These are phyloP conservation scores for Microcyclospora tardicrescens DNA, from an alignment of 2,329 filamentous ascomycete species.

Conservation along the genomic window DNA sequence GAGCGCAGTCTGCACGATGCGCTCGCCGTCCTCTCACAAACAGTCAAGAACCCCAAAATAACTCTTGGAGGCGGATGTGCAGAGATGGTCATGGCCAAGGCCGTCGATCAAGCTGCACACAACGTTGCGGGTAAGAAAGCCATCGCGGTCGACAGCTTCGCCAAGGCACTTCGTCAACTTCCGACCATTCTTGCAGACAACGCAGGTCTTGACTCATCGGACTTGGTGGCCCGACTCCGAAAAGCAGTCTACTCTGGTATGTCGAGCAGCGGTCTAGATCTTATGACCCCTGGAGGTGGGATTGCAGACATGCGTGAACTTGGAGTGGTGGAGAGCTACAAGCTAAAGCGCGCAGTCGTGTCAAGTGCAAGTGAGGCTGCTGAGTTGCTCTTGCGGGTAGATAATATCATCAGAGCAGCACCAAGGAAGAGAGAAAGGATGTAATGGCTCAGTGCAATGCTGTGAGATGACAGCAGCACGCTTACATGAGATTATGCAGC, in stretches of 20 bases:
- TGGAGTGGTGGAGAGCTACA: slow-evolving; percentile 95
- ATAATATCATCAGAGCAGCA: slow-evolving; percentile 93
- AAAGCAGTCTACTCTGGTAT: slow-evolving; percentile 92
- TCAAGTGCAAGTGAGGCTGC: slow-evolving; percentile 92
- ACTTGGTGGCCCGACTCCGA: slow-evolving; percentile 79
- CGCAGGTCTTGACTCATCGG: slow-evolving; percentile 87
- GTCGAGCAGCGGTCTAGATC: slow-evolving; percentile 80
- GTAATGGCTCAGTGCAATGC: slow-evolving; percentile 27
- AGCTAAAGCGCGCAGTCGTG: slow-evolving; percentile 95
- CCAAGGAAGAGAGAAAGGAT: slow-evolving; percentile 70
- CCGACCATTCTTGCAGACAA: slow-evolving; percentile 97
- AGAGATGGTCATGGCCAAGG: slow-evolving; percentile 99
- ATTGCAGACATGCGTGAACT: slow-evolving; percentile 92
- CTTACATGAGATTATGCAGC: no score
- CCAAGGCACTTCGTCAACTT: slow-evolving; percentile 76
- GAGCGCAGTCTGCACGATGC: slow-evolving; percentile 94
- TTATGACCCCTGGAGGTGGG: slow-evolving; percentile 78
- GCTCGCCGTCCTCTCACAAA: slow-evolving; percentile 89
- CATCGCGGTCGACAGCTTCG: slow-evolving; percentile 81
- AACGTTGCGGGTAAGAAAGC: slow-evolving; percentile 96
- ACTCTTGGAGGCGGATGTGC: slow-evolving; percentile 92
- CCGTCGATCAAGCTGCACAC: slow-evolving; percentile 83
- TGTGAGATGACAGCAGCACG: no score
- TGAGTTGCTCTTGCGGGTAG: slow-evolving; percentile 85
- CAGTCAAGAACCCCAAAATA: slow-evolving; percentile 83